Evolutionary conservation across 176 grass and related monocot species (phyloP).

Genomic region (Cocos nucifera): DNA sequence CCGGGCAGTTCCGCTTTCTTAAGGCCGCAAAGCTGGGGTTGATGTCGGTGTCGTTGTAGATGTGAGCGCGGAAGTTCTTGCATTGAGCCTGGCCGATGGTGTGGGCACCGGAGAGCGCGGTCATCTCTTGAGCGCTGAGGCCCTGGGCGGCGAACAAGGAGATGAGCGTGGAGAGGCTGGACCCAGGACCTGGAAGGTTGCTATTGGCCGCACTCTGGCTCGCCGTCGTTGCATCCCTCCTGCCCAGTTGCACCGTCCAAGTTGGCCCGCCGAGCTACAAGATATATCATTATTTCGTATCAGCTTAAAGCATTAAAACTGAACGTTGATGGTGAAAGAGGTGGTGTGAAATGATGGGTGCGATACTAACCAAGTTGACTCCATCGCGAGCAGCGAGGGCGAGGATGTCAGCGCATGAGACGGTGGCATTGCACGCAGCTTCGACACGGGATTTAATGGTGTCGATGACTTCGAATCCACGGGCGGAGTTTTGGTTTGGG

Average conservation of each 20-base stretch:
- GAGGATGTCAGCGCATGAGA: constrained; percentile 77
- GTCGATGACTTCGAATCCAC: constrained; percentile 73
- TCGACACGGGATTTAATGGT: constrained; percentile 59
- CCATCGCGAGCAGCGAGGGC: constrained; percentile 67
- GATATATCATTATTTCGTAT: too few relatives aligned
- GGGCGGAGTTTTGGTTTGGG: constrained; percentile 61
- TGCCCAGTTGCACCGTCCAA: constrained; percentile 64
- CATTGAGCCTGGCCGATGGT: constrained; percentile 63
- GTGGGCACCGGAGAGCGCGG: constrained; percentile 73
- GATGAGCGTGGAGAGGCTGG: constrained; percentile 43
- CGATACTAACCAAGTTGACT: constrained; percentile 32
- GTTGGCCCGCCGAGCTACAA: constrained; percentile 9
- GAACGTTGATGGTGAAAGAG: too few relatives aligned
- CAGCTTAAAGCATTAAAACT: too few relatives aligned
- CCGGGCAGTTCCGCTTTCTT: constrained; percentile 55
- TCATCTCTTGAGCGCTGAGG: constrained; percentile 61
- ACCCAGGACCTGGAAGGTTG: constrained; percentile 38
- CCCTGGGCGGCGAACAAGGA: constrained; percentile 38
- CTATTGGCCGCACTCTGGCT: constrained; percentile 54
- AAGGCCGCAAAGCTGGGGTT: constrained; percentile 37
- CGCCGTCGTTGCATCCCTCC: constrained; percentile 48
- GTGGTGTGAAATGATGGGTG: too few relatives aligned
- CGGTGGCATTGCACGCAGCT: constrained; percentile 38
- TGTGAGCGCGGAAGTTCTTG: constrained; percentile 51
- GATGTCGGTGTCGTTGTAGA: constrained; percentile 58